Percentiles rank a stretch among this genome's conserved stretches.
Conservation (phyloP, 179 eudicot genomes). For the Beta lomatogona region DNA sequence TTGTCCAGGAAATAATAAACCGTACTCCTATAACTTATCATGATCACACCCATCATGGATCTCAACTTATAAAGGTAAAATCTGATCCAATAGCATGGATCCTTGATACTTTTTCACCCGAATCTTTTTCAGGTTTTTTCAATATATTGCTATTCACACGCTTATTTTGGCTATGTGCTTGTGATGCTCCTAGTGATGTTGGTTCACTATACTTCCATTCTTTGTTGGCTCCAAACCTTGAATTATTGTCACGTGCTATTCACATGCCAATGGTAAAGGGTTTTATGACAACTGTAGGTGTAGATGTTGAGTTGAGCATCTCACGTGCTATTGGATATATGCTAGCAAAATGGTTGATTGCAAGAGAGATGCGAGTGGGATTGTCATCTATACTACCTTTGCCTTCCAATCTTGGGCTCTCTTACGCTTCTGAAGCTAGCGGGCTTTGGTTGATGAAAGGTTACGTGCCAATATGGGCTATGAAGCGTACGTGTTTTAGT, state of each 20-base stretch:
- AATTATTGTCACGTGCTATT: conserved; percentile 40
- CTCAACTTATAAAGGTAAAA: conserved; percentile 46
- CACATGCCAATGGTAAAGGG: conserved; percentile 48
- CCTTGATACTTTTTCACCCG: conserved; percentile 68
- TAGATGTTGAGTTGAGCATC: conserved; percentile 67
- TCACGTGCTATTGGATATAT: conserved; percentile 83
- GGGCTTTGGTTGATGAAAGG: conserved; percentile 75
- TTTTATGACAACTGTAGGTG: conserved; percentile 52
- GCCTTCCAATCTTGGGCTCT: conserved; percentile 50
- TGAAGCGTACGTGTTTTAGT: conserved; percentile 41
- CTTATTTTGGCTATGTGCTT: conserved; percentile 77
- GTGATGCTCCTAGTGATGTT: conserved; percentile 64
- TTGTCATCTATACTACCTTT: conserved; percentile 42
- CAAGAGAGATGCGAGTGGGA: conserved; percentile 64
- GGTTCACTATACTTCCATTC: conserved; percentile 75
- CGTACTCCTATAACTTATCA: conserved; percentile 58
- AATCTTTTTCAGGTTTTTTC: conserved; percentile 71
- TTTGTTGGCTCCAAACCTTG: conserved; percentile 59
- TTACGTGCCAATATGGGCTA: conserved; percentile 64
- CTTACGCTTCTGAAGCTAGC: conserved; percentile 68
- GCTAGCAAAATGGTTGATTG: conserved; percentile 65
- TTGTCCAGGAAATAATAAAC: conserved; percentile 58
- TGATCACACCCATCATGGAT: conserved; percentile 43
- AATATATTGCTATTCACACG: conserved; percentile 57
- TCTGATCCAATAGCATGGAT: conserved; percentile 60